Evolutionary conservation across 1,284 basidiomycete species (phyloP), one percentile per base, ranked within the genome.

Genomic region (Marasmius sp.): DNA sequence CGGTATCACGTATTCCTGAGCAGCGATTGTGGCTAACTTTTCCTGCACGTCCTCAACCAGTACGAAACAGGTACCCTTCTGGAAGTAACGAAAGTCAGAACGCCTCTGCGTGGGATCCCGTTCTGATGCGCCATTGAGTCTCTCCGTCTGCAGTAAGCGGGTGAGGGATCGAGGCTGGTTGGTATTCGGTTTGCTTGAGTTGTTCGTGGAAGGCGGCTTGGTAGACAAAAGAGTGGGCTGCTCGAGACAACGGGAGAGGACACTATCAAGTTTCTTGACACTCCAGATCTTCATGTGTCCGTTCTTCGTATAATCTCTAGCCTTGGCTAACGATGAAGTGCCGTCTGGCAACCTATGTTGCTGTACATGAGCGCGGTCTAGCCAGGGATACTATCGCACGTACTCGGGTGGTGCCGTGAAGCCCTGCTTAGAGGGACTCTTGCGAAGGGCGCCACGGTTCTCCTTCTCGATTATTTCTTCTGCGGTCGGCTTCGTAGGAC

Each of bases 11-110:
- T 91, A 92, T 69, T 93, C 89, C 51, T 87, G 78, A 6, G 82
- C 81, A 41, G 85, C 82, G 59, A 93, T 82, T 1, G 91, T 89
- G 6, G 90, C 87, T 12, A 91, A 74, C 65, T 95, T 91, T 63
- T 91, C 86, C 6, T 85, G 88, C 62, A 94, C 85, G 70, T 99
- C 97, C 73, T 98, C 96, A 33, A 99, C 86, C 47, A 99, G 83
- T 36, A 98, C 82, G 73, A 94, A 98, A 72, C 84, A 89, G 60
- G 84, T 87, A 53, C 85, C 83, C 59, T 89, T 88, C 36, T 86
- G 79, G 75, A 99, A 99, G 75, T 99, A 99, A 66, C 87, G 86
- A 71, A 87, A 95, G 75, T 97, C 94, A 63, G 92, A 87, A 52
- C 95, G 87, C 61, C 88, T 92, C 58, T 96, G 92, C 11, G 85